Base-by-base conservation (phyloP, 257 asterid genomes). In the Nicotiana attenuata region DNA sequence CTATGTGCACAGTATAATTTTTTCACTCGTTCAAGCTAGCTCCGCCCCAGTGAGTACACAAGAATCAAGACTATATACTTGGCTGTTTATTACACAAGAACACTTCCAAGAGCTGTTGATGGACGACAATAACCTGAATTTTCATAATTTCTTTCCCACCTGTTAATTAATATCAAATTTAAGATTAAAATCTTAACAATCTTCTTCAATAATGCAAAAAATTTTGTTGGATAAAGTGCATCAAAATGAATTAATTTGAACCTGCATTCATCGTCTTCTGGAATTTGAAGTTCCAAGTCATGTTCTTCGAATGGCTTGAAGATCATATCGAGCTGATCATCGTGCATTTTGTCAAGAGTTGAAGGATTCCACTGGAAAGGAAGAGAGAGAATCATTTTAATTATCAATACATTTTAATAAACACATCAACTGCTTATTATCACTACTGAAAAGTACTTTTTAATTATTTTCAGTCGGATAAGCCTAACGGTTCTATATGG, bases 341-440 rank as follows among this genome's bases (percentile, higher is more conserved):
- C 19, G 19, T 89, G 88, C 45, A 90, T 90, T 53, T 82, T 87
- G 33, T 90, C 91, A 52, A 92, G 87, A 52, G 77, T 68, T 10
- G 77, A 68, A 10, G 19, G 77, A 16, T 68, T 68, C 55, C 77
- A 35, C 55, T 68, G 0, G 2, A 3, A 33, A 19, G 0, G 1
- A 3, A 16, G 19, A 5, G 17, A 52, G 10, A 0, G 45, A 11
- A 31, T 10, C 0, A 13, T n/a, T 59, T 20, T n/a, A n/a, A n/a
- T n/a, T 59, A 59, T 59, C 28, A 59, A 4, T n/a, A 8, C 0
- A 17, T 33, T 3, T 66, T 33, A 16, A 7, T 65, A 29, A 65
- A 3, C 11, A 52, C 57, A 52, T 52, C 5, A 52, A 52, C 16
- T 13, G 16, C 19, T 11, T 50, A 50, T 50, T 50, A 50, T 0